Evolutionary conservation across 805 yeast genomes (phyloP), one percentile per base, ranked within the genome.

Genomic region (Torulaspora quercuum): DNA sequence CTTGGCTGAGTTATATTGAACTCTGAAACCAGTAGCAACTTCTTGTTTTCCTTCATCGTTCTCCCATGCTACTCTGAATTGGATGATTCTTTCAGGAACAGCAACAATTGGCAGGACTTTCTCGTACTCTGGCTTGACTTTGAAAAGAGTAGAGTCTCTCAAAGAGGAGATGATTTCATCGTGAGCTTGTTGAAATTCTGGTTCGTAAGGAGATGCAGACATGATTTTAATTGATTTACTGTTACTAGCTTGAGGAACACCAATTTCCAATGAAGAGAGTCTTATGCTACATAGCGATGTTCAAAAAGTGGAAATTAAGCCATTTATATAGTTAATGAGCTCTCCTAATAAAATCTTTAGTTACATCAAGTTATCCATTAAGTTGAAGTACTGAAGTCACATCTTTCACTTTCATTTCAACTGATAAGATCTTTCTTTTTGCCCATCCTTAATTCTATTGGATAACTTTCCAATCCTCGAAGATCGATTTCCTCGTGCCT

Each of bases 121-220:
- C 69, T 83, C 80, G 65, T 87, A 87, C 64, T 87, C 80, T 56
- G 98, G 98, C 64, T 83, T 80, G 70, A 85, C 76, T 53, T 76
- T 70, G 73, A 92, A 90, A 48, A 90, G 74, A 50, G 95, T 83
- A 29, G 97, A 90, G 69, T 85, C 94, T 68, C 84, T 79, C 57
- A 92, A 74, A 45, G 97, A 89, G 49, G 83, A 71, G 61, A 80
- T 77, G 57, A 90, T 79, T 77, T 90, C 98, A 70, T 84, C 75
- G 80, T 83, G 87, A 57, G 98, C 98, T 78, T 90, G 98, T 70
- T 89, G 89, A 73, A 90, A 90, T 80, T 90, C 98, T 54, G 98
- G 97, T 76, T 90, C 97, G 70, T 31, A 26, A 21, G 46, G 46
- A 32, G 30, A 36, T 35, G 43, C 46, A 19, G 46, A 42, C 45